phyloP scores from a whole-genome alignment of 208 protist species.

The Trypanosoma melophagium region DNA sequence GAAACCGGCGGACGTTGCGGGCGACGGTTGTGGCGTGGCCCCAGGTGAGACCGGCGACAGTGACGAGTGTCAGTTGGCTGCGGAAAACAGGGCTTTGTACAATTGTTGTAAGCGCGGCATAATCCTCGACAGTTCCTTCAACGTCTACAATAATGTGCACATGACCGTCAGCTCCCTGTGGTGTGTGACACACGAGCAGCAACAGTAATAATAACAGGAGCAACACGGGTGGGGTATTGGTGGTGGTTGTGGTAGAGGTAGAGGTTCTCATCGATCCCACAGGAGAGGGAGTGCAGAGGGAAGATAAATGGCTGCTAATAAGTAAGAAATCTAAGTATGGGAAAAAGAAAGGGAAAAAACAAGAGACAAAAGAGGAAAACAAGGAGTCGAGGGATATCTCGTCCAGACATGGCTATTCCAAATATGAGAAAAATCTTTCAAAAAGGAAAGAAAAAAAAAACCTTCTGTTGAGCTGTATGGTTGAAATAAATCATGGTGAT shows the following conservation, averaged over 20 bases:
- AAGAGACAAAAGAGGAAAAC: too few relatives aligned
- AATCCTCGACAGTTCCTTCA: slow-evolving; percentile 43
- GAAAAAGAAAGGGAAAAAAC: too few relatives aligned
- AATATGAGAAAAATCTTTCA: too few relatives aligned
- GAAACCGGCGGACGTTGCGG: slow-evolving; percentile 33
- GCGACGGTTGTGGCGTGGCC: slow-evolving; percentile 31
- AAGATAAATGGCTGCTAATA: too few relatives aligned
- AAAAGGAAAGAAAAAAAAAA: too few relatives aligned
- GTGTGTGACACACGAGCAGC: background rate
- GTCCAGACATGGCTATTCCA: too few relatives aligned
- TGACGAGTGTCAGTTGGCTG: slow-evolving; percentile 28
- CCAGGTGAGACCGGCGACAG: slow-evolving; percentile 35
- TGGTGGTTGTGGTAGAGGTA: too few relatives aligned
- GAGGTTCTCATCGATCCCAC: too few relatives aligned
- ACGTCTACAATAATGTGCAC: slow-evolving; percentile 36
- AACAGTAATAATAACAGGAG: background rate
- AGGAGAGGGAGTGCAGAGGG: too few relatives aligned
- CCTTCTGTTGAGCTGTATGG: background rate
- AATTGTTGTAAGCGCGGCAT: slow-evolving; percentile 40
- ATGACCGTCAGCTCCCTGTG: background rate
- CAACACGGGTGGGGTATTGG: too few relatives aligned
- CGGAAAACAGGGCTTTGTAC: slow-evolving; percentile 8
- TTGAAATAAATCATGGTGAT: background rate
- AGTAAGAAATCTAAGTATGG: too few relatives aligned
- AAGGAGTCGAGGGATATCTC: too few relatives aligned